A percentile compares a stretch with the other conserved stretches of the same genome.
phyloP scores from a whole-genome alignment of 1,284 basidiomycete genomes.

The Vanrija sp. region DNA sequence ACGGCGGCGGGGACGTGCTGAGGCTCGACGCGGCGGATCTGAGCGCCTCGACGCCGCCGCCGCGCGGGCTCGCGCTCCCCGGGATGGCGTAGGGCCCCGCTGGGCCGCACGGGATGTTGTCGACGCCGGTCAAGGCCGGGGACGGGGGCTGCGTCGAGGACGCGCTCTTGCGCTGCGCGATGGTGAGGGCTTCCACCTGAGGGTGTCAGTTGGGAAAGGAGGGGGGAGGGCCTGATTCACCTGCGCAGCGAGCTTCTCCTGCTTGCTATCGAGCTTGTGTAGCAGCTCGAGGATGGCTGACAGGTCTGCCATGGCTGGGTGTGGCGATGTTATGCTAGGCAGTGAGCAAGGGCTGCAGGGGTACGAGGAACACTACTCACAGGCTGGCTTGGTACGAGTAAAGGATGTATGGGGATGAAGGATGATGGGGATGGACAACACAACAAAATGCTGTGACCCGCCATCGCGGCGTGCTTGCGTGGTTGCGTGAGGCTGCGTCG shows the following conservation, averaged over 20 bases:
- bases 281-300: conserved; percentile 31
- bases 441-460: too few relatives aligned
- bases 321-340: neutral
- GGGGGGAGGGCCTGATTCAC: conserved; percentile 17
- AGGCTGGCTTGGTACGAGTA: too few relatives aligned
- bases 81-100: neutral
- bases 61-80: neutral
- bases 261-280: conserved; percentile 33
- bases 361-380: too few relatives aligned
- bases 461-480: too few relatives aligned
- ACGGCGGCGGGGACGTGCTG: conserved; percentile 4
- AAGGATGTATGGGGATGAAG: too few relatives aligned
- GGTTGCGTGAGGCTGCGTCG: too few relatives aligned
- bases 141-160: conserved; percentile 1
- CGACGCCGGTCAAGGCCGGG: conserved; percentile 8
- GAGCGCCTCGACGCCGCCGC: conserved; percentile 11
- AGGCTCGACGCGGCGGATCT: conserved; percentile 8
- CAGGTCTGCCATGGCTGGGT: conserved; percentile 21
- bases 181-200: conserved; percentile 17
- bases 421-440: too few relatives aligned
- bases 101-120: conserved; percentile 16
- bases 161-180: neutral
- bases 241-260: conserved; percentile 34
- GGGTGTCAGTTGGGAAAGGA: neutral
- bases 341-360: neutral